Percentiles rank a stretch among this genome's conserved stretches.
Evolutionary conservation across 345 rosid species (phyloP).

Genomic region (Brassica cretica): DNA sequence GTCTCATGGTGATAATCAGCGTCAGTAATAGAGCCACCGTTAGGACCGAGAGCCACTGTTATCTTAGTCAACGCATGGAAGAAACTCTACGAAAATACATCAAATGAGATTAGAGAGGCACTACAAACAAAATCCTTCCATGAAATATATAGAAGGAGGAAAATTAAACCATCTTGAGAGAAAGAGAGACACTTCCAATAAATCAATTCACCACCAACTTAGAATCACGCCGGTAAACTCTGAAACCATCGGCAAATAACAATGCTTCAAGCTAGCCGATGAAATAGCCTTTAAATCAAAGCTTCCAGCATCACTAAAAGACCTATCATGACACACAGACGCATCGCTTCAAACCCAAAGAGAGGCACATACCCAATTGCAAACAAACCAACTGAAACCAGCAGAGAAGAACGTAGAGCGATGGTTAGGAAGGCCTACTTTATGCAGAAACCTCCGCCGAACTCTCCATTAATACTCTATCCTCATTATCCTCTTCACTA

Average conservation of each 20-base stretch:
- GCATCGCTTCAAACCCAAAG: not conserved
- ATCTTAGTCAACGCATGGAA: constrained; percentile 94
- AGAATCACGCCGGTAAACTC: not conserved
- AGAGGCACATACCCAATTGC: not conserved
- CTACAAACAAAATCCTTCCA: not conserved
- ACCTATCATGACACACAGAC: not conserved
- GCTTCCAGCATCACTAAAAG: not conserved
- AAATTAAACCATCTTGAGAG: not conserved
- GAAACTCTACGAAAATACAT: constrained; percentile 58
- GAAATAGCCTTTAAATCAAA: not conserved
- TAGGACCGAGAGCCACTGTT: constrained; percentile 83
- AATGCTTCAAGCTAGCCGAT: not conserved
- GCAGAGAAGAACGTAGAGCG: not conserved
- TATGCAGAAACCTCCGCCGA: not conserved
- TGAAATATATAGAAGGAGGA: not conserved
- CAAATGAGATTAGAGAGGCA: constrained; percentile 2
- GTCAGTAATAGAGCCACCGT: constrained; percentile 79
- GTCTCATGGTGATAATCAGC: constrained; percentile 83
- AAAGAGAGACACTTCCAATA: not conserved
- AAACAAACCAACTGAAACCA: not conserved
- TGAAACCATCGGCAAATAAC: not conserved
- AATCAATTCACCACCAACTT: not conserved
- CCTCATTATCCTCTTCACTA: not conserved
- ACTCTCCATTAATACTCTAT: not conserved
- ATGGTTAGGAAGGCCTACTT: not conserved